A percentile compares a stretch with the other conserved stretches of the same genome.
Evolutionary conservation across 345 rosid genomes (phyloP).

Genomic region (Kernera saxatilis): DNA sequence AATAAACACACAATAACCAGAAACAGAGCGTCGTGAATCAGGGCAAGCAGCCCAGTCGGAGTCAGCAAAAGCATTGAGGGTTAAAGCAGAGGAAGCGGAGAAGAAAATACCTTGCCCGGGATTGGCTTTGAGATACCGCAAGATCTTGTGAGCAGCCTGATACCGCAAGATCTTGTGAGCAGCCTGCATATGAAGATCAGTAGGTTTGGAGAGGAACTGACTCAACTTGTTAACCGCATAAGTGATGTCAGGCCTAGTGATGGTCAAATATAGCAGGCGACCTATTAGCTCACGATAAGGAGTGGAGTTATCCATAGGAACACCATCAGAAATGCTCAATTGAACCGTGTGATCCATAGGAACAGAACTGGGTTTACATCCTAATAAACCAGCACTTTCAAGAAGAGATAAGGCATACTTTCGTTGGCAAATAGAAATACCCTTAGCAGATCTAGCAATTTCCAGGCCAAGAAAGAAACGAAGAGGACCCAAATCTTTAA

Average conservation of each 20-base stretch:
- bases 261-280: not conserved
- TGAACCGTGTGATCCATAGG: not conserved
- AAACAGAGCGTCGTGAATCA: not conserved
- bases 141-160: not conserved
- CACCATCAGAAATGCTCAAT: too few relatives aligned
- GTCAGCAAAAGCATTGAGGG: too few relatives aligned
- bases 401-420: not conserved
- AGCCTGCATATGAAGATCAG: not conserved
- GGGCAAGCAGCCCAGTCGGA: not conserved
- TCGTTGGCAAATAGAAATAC: not conserved
- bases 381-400: not conserved
- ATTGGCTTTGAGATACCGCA: not conserved
- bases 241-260: not conserved
- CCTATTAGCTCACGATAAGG: too few relatives aligned
- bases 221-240: not conserved
- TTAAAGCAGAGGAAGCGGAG: too few relatives aligned
- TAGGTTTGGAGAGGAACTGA: not conserved
- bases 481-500: not conserved
- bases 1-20: not conserved
- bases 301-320: too few relatives aligned
- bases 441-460: not conserved
- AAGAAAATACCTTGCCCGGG: too few relatives aligned
- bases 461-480: not conserved
- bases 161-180: too few relatives aligned
- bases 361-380: not conserved